A percentile compares a stretch with the other conserved stretches of the same genome.
Evolutionary conservation across 192 early-diverging fungal species (phyloP).

Genomic region (Radiomyces spectabilis): DNA sequence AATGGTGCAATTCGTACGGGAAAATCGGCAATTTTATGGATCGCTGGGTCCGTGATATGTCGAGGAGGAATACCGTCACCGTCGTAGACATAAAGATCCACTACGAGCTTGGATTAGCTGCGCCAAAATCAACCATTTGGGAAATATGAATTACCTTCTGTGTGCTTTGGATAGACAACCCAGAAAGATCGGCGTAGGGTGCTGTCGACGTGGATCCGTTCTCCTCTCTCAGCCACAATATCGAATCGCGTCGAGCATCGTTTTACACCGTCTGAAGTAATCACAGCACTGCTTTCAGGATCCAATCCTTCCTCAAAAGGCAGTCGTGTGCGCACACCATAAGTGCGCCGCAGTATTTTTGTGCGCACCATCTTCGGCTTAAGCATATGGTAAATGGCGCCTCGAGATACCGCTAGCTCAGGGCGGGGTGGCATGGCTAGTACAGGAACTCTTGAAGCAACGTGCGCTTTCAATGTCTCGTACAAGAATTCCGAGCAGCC

Average conservation of each 20-base stretch:
- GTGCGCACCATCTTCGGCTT: constrained; percentile 25
- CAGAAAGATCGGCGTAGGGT: constrained; percentile 28
- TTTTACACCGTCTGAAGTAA: constrained; percentile 30
- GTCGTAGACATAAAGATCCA: constrained; percentile 32
- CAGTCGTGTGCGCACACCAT: constrained; percentile 33
- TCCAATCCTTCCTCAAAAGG: constrained; percentile 37
- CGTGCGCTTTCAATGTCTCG: constrained; percentile 19
- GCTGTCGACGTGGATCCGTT: constrained; percentile 24
- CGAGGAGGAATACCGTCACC: constrained; percentile 29
- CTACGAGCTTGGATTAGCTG: neutral
- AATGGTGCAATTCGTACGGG: constrained; percentile 34
- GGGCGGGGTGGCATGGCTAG: constrained; percentile 34
- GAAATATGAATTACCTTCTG: constrained; percentile 20
- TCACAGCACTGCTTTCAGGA: constrained; percentile 26
- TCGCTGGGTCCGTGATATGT: constrained; percentile 33
- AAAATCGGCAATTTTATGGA: constrained; percentile 38
- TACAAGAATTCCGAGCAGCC: constrained; percentile 39
- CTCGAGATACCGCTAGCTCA: constrained; percentile 41
- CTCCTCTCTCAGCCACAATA: constrained; percentile 28
- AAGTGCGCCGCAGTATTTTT: constrained; percentile 30
- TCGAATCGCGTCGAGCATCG: constrained; percentile 33
- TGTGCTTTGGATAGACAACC: constrained; percentile 31
- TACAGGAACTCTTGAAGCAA: constrained; percentile 17
- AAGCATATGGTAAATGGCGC: constrained; percentile 36
- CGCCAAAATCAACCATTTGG: neutral